Evolutionary conservation across 345 rosid genomes (phyloP), one percentile per base, ranked within the genome.

Genomic region (Alliaria petiolata): DNA sequence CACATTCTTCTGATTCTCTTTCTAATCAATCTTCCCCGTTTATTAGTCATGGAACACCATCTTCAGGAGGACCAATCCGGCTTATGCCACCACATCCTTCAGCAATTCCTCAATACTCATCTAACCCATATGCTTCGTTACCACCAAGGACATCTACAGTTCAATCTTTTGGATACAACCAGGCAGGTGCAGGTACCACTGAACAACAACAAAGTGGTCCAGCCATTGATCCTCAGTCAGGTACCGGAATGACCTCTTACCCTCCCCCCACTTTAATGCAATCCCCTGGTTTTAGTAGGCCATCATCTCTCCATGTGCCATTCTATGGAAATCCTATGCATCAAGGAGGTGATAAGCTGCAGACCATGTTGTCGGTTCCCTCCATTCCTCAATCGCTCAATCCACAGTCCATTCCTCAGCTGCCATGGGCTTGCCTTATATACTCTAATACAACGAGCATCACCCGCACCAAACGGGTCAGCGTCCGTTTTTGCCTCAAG

Each of bases 21-120:
- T 75, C 82, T 8, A 64, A 65, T 75, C 86, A 78, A 47, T 81
- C 87, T 53, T 81, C 91, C 30, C 82, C 83, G 42, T 89, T 75
- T 76, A 53, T 83, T 15, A 81, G 75, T 64, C 76, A 75, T 46
- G 76, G 77, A 59, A 54, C 78, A 53, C 83, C 85, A 74, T 86
- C 92, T 42, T 86, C 90, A 14, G 80, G 89, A 79, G 89, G 91
- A 81, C 84, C 92, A 69, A 72, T 83, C 38, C 82, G 96, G 84
- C 89, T 85, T 80, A 86, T 83, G 69, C 91, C 92, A 19, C 92
- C 95, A 7, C 93, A 85, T 76, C 97, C 96, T 67, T 92, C 90
- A 39, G 84, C 90, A 26, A 87, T 89, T 30, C 92, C 93, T 68
- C 99, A 96, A 19, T 88, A 86, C 78, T 82, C 97, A 51, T 85